Evolutionary conservation across 345 rosid genomes (phyloP).

Genomic region (Eucalyptus melliodora): DNA sequence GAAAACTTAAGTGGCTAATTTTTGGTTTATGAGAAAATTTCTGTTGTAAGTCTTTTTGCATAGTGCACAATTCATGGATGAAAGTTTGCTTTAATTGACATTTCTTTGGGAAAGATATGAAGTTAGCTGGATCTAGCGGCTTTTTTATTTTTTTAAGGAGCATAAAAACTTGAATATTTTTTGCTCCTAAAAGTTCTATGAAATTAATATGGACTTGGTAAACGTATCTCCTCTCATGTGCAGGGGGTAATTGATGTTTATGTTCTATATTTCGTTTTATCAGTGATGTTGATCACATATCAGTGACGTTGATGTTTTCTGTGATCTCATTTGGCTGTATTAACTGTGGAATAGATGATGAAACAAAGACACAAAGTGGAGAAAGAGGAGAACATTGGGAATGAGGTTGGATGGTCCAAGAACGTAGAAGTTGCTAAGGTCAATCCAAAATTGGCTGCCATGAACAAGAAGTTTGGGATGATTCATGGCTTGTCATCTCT

Average conservation of each 20-base stretch:
- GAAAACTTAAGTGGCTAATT: neutral
- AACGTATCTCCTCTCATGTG: neutral
- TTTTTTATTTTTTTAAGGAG: neutral
- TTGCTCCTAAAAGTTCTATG: neutral
- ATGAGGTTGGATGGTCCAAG: constrained; percentile 86
- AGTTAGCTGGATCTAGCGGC: neutral
- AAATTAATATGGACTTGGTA: neutral
- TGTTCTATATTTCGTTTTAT: neutral
- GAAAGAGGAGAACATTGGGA: constrained; percentile 67
- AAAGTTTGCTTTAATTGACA: neutral
- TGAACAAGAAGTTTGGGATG: constrained; percentile 99
- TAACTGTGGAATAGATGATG: constrained; percentile 52
- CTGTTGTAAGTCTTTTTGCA: neutral
- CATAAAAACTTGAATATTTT: neutral
- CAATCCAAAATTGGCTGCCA: constrained; percentile 84
- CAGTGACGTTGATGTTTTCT: neutral
- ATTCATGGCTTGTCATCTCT: constrained; percentile 93
- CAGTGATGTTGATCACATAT: neutral
- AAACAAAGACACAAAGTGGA: constrained; percentile 96
- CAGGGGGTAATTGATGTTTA: neutral
- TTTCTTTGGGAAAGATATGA: neutral
- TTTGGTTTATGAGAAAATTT: neutral
- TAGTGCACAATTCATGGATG: neutral
- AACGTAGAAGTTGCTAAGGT: constrained; percentile 67
- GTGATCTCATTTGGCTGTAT: neutral